A percentile compares a stretch with the other conserved stretches of the same genome.
Evolutionary conservation across 2,329 filamentous ascomycete genomes (phyloP).

Genomic region (Waltergamsia citrina): DNA sequence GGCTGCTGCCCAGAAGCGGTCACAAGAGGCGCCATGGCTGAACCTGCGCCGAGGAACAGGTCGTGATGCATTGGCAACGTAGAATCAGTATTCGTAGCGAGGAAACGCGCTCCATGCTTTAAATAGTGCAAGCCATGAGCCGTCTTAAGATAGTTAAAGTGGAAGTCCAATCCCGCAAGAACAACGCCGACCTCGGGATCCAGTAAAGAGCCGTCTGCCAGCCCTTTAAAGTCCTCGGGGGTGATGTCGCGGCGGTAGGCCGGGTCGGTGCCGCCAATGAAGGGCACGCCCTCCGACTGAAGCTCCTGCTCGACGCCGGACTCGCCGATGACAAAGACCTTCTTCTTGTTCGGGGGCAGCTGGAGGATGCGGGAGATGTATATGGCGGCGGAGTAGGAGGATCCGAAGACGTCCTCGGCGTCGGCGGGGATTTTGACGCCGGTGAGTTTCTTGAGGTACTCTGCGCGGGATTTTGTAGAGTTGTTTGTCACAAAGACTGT

Average conservation of each 20-base stretch:
- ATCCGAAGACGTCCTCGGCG: conserved; percentile 90
- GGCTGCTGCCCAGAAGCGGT: conserved; percentile 64
- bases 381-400: conserved; percentile 87
- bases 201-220: conserved; percentile 66
- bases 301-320: conserved; percentile 86
- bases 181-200: conserved; percentile 88
- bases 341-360: conserved; percentile 69
- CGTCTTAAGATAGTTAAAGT: conserved; percentile 91
- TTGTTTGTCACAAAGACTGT: conserved; percentile 98
- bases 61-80: conserved; percentile 74
- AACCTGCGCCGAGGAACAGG: conserved; percentile 87
- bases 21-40: conserved; percentile 67
- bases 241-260: conserved; percentile 67
- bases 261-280: conserved; percentile 81
- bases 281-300: conserved; percentile 65
- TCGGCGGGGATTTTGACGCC: conserved; percentile 68
- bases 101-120: conserved; percentile 68
- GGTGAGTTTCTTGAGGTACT: conserved; percentile 89
- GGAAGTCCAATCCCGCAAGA: conserved; percentile 83
- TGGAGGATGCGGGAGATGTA: conserved; percentile 92
- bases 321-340: conserved; percentile 92
- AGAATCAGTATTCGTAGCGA: conserved; percentile 89
- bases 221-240: conserved; percentile 67
- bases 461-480: conserved; percentile 86
- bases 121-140: conserved; percentile 81